Evolutionary conservation across 176 grass and related monocot species (phyloP).

Genomic region (Aegilops bicornis): DNA sequence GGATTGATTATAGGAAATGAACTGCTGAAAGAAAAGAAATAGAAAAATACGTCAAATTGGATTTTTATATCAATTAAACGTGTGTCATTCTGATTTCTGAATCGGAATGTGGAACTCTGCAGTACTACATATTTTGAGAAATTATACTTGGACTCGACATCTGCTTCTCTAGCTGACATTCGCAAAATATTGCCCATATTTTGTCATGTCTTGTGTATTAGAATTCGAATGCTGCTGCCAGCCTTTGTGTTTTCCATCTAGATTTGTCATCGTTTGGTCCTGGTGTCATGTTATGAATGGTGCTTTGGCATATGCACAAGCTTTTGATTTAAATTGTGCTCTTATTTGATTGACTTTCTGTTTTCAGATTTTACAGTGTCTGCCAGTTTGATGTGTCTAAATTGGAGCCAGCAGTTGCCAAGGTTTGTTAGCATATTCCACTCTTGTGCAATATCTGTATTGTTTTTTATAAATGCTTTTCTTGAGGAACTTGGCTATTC

Average conservation of each 20-base stretch:
- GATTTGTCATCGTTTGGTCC: too few species aligned
- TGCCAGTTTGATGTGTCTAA: slow-evolving; percentile 84
- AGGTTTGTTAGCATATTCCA: slow-evolving; percentile 41
- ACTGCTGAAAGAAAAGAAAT: background rate
- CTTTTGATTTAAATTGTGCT: background rate
- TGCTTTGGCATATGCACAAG: too few species aligned
- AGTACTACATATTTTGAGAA: background rate
- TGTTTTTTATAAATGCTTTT: too few species aligned
- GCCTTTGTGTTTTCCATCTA: too few species aligned
- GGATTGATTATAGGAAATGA: background rate
- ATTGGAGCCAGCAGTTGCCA: slow-evolving; percentile 84
- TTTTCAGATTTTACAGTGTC: slow-evolving; percentile 64
- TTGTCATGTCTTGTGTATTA: too few species aligned
- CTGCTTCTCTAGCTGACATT: background rate
- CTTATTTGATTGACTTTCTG: slow-evolving; percentile 5
- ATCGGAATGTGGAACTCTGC: background rate
- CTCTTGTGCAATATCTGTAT: background rate
- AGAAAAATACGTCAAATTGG: background rate
- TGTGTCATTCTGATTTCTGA: background rate
- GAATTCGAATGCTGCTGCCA: too few species aligned
- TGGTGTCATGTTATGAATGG: background rate
- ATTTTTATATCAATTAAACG: background rate
- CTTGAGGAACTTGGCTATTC: too few species aligned
- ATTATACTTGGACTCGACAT: background rate
- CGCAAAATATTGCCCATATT: background rate